A percentile compares a stretch with the other conserved stretches of the same genome.
These are phyloP conservation scores for Suhomyces terraborum DNA, from an alignment of 1,139 yeast genomes.

Conservation along the genomic window DNA sequence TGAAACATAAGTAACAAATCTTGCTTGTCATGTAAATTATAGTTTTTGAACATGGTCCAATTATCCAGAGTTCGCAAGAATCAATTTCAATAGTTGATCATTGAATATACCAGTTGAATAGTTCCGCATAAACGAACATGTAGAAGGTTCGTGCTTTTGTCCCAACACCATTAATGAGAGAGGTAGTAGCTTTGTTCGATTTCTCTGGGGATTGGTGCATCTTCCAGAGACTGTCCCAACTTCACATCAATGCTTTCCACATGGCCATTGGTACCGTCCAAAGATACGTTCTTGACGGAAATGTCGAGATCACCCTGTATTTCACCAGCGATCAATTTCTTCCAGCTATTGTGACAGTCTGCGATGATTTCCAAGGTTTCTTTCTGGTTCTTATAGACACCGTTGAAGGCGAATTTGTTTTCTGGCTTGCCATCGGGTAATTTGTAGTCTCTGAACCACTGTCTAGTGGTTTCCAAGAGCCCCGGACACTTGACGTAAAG, in stretches of 20 bases:
- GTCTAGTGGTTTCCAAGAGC: slow-evolving; percentile 75
- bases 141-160: too few species aligned
- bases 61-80: too few species aligned
- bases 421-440: slow-evolving; percentile 89
- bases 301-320: slow-evolving; percentile 43
- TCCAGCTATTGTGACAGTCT: slow-evolving; percentile 77
- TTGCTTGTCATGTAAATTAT: neutral
- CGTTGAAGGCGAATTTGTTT: slow-evolving; percentile 83
- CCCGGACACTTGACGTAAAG: slow-evolving; percentile 79
- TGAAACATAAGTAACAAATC: too few species aligned
- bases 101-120: too few species aligned
- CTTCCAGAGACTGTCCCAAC: slow-evolving; percentile 19
- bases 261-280: slow-evolving; percentile 16
- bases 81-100: too few species aligned
- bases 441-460: slow-evolving; percentile 91
- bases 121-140: too few species aligned
- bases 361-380: slow-evolving; percentile 72
- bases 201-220: slow-evolving; percentile 38
- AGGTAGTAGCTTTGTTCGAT: slow-evolving; percentile 35
- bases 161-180: slow-evolving; percentile 9
- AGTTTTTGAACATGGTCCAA: too few species aligned
- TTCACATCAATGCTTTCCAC: slow-evolving; percentile 19
- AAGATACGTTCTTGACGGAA: slow-evolving; percentile 20
- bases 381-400: slow-evolving; percentile 70
- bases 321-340: slow-evolving; percentile 56